Conservation (phyloP, 169 alveolate genomes). For the Perkinsus marinus region DNA sequence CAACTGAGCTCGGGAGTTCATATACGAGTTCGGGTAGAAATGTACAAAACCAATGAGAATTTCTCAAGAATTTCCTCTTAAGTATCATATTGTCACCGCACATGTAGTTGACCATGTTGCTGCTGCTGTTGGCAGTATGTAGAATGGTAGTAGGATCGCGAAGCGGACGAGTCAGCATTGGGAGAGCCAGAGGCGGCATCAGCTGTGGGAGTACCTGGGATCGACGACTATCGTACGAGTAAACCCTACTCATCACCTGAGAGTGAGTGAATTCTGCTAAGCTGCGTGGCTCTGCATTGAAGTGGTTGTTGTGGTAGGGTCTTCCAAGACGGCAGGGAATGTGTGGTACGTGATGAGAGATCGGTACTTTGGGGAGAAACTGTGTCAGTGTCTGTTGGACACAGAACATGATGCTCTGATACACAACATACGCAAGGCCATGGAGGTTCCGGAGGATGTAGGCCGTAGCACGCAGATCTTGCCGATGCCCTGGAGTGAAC, state of each 20-base stretch:
- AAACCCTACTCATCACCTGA: background rate
- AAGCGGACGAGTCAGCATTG: background rate
- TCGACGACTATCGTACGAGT: background rate
- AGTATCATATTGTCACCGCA: too few relatives aligned
- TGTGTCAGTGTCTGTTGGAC: background rate
- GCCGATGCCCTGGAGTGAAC: too few relatives aligned
- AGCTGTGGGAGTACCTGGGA: background rate
- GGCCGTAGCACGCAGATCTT: too few relatives aligned
- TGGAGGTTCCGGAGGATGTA: background rate
- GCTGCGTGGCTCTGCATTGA: background rate
- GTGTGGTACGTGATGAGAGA: background rate
- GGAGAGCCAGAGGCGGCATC: background rate
- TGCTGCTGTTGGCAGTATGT: background rate
- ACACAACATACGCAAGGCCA: background rate
- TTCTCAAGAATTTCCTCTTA: too few relatives aligned
- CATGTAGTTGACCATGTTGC: too few relatives aligned
- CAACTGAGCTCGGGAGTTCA: too few relatives aligned
- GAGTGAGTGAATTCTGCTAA: background rate
- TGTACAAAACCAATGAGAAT: too few relatives aligned
- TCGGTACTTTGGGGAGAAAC: background rate
- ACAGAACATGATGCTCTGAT: background rate
- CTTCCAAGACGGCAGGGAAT: background rate
- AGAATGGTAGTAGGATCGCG: background rate
- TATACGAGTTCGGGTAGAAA: too few relatives aligned
- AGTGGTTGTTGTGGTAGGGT: too few relatives aligned